phyloP scores from a whole-genome alignment of 345 rosid species.

The Pistacia vera region DNA sequence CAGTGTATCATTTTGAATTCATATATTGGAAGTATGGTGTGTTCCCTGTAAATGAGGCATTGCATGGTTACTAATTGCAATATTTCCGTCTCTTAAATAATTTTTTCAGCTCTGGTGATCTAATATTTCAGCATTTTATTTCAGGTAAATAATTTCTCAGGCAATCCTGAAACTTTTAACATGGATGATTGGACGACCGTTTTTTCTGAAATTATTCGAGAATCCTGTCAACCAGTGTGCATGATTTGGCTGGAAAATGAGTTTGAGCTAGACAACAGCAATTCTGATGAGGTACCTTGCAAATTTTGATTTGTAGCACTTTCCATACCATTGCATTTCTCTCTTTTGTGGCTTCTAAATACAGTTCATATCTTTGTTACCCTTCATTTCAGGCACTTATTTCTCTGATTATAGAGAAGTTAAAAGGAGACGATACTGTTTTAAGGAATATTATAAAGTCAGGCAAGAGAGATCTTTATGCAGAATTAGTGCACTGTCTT shows the following conservation, averaged over 20 bases:
- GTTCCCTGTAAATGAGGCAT: not conserved
- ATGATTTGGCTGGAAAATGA: constrained; percentile 69
- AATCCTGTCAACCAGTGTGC: constrained; percentile 57
- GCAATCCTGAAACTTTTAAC: constrained; percentile 23
- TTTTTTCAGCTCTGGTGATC: constrained; percentile 19
- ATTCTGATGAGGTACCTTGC: constrained; percentile 45
- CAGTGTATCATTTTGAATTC: not conserved
- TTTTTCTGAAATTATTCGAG: constrained; percentile 48
- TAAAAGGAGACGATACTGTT: constrained; percentile 60
- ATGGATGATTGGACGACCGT: constrained; percentile 53
- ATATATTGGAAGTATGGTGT: not conserved
- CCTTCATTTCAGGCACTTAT: constrained; percentile 47
- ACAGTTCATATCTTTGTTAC: not conserved
- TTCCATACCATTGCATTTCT: not conserved
- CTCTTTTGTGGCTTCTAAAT: not conserved
- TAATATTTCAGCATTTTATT: constrained; percentile 12
- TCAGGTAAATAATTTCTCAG: constrained; percentile 57
- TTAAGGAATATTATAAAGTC: constrained; percentile 64
- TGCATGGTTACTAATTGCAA: not conserved
- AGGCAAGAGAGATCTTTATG: constrained; percentile 84
- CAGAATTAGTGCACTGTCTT: constrained; percentile 68
- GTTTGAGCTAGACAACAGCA: constrained; percentile 43
- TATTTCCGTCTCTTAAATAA: constrained; percentile 11
- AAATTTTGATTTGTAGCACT: not conserved
- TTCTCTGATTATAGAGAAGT: constrained; percentile 60